Evolutionary conservation across 2,329 filamentous ascomycete genomes (phyloP), one percentile per base, ranked within the genome.

Genomic region (Pezicula neosporulosa): DNA sequence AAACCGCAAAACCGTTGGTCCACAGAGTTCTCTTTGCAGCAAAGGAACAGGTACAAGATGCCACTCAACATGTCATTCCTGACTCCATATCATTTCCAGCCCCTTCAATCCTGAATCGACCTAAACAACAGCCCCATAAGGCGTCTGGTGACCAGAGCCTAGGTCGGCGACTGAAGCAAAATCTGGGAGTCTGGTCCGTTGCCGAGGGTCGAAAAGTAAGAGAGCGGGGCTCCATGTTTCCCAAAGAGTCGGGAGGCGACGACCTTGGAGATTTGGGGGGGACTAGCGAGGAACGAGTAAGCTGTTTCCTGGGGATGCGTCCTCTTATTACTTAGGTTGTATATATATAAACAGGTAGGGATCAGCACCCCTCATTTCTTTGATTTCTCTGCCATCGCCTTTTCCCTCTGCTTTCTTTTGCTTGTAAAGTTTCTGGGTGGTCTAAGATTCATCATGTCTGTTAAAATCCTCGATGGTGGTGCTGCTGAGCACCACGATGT

Each of bases 401-500:
- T 15, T 15, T 28, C n/a, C 18, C 18, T 44, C 9, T 24, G 19
- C 9, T 44, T n/a, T 44, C 5, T 12, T 45, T 6, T 33, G 13
- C 3, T 15, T 45, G 43, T 2, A 24, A 24, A 39, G 38, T 30
- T 18, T n/a, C 36, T 4, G 15, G 10, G 28, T 18, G 28, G 39
- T 24, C 24, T 42, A 9, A 19, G 2, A 13, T 44, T 36, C 39
- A 55, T 45, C 41, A 58, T 58, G 56, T 52, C 56, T 39, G 37
- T 39, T n/a, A 56, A 56, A 45, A 18, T 28, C 15, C 49, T 48
- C 3, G 46, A 38, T 18, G 24, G 55, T 16, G 37, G 21, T 28
- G 49, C 37, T 49, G 49, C 50, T 9, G 58, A 57, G 43, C 54
- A 58, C 35, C 36, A 53, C 13, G 54, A 58, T 19, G 24, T 49